Conservation (phyloP, 305 asterid genomes). For the Fraxinus dipetala region DNA sequence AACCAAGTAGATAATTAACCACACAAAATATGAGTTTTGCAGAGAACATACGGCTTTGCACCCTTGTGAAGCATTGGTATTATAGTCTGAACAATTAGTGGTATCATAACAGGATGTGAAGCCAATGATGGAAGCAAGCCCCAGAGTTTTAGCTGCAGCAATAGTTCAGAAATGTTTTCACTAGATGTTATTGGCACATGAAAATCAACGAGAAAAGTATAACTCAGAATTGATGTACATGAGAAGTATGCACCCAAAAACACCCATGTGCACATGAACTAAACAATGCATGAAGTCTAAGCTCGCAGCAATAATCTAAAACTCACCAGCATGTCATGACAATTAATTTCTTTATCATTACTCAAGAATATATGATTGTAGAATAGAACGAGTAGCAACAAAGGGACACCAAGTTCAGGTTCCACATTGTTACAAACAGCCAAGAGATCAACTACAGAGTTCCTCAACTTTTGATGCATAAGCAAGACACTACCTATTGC, state of each 20-base stretch:
- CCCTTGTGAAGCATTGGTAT: constrained; percentile 90
- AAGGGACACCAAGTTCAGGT: constrained; percentile 72
- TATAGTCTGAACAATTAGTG: constrained; percentile 79
- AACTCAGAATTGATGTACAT: constrained; percentile 12
- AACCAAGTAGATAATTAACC: constrained; percentile 9
- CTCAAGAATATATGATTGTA: constrained; percentile 64
- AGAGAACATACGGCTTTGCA: constrained; percentile 65
- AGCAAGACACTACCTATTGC: constrained; percentile 67
- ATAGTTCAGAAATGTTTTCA: not conserved
- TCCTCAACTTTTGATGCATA: constrained; percentile 57
- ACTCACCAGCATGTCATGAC: constrained; percentile 69
- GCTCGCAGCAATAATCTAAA: constrained; percentile 26
- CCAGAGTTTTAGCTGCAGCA: constrained; percentile 81
- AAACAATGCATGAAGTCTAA: constrained; percentile 15
- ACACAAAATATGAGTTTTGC: constrained; percentile 19
- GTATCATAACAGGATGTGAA: constrained; percentile 85
- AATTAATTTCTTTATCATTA: constrained; percentile 41
- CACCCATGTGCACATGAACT: not conserved
- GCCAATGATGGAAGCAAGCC: constrained; percentile 80
- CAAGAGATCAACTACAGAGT: constrained; percentile 58
- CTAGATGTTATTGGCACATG: constrained; percentile 8
- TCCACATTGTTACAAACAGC: constrained; percentile 53
- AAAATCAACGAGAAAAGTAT: constrained; percentile 16
- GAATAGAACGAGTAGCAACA: constrained; percentile 65
- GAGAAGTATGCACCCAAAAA: constrained; percentile 10